Evolutionary conservation across 805 yeast genomes (phyloP).

Genomic region (Saccharomyces jurei): DNA sequence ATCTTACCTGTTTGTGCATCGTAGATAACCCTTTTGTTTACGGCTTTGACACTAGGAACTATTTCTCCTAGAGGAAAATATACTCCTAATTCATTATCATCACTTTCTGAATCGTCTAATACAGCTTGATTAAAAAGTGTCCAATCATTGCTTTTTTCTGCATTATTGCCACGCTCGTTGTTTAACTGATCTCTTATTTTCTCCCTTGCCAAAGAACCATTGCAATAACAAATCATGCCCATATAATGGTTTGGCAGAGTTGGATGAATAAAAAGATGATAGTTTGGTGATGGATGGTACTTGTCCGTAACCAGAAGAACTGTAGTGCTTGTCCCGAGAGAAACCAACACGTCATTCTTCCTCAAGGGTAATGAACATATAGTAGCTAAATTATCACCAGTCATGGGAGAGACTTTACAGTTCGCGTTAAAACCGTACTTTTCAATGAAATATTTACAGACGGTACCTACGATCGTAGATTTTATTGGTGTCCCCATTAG

Average conservation of each 20-base stretch:
- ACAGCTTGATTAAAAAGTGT: conserved; percentile 46
- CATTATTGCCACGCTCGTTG: conserved; percentile 28
- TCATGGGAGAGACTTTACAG: conserved; percentile 66
- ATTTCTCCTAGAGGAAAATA: conserved; percentile 89
- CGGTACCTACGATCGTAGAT: conserved; percentile 36
- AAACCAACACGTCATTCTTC: conserved; percentile 68
- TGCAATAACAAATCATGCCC: conserved; percentile 94
- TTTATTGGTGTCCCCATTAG: conserved; percentile 31
- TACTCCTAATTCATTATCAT: conserved; percentile 51
- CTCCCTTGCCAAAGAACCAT: conserved; percentile 84
- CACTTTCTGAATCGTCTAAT: conserved; percentile 29
- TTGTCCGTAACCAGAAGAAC: conserved; percentile 71
- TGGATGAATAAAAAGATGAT: conserved; percentile 83
- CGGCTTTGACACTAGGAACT: conserved; percentile 71
- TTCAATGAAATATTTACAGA: conserved; percentile 51
- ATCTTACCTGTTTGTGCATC: conserved; percentile 24
- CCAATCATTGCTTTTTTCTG: conserved; percentile 42
- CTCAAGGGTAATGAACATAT: conserved; percentile 71
- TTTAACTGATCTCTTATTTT: conserved; percentile 51
- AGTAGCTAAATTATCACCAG: conserved; percentile 90
- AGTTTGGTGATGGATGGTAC: conserved; percentile 70
- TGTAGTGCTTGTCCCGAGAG: conserved; percentile 90
- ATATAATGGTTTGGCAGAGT: conserved; percentile 66
- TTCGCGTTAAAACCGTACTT: conserved; percentile 54
- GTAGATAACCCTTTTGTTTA: conserved; percentile 46